A percentile compares a stretch with the other conserved stretches of the same genome.
These are phyloP conservation scores for Solidago caesia DNA, from an alignment of 129 eudicot genomes.

Conservation along the genomic window DNA sequence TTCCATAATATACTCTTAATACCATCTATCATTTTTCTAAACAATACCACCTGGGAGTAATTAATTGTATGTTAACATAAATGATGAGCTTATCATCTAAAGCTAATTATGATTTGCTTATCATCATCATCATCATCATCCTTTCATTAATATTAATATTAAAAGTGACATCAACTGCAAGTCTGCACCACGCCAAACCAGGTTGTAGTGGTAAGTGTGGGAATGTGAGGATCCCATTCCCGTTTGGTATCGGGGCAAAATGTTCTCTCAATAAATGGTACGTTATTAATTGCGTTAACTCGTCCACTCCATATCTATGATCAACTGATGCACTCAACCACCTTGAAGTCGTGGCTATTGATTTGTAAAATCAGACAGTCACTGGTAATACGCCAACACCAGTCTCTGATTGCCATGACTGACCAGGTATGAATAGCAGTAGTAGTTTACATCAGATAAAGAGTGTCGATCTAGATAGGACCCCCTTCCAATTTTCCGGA, in stretches of 20 bases:
- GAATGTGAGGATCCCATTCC: slow-evolving; percentile 22
- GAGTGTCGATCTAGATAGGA: neutral
- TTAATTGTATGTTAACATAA: neutral
- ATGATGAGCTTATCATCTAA: slow-evolving; percentile 3
- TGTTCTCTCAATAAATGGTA: no score
- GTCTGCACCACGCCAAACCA: neutral
- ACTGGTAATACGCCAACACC: slow-evolving; percentile 4
- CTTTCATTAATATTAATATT: neutral
- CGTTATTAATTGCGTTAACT: slow-evolving; percentile 14
- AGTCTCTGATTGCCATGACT: neutral
- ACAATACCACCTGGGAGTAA: no score
- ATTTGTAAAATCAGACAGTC: slow-evolving; percentile 3
- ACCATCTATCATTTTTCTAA: no score
- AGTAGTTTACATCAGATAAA: neutral
- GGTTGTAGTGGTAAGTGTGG: slow-evolving; percentile 8
- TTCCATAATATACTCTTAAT: no score
- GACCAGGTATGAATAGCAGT: neutral
- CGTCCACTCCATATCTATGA: slow-evolving; percentile 9
- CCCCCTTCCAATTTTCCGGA: slow-evolving; percentile 16
- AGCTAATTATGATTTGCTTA: neutral
- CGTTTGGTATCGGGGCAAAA: slow-evolving; percentile 11
- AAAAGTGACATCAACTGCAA: neutral
- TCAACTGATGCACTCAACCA: neutral
- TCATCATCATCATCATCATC: neutral
- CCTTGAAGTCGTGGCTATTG: neutral